A percentile compares a stretch with the other conserved stretches of the same genome.
Evolutionary conservation across 2,329 filamentous ascomycete genomes (phyloP).

Genomic region (Fusarium virguliforme): DNA sequence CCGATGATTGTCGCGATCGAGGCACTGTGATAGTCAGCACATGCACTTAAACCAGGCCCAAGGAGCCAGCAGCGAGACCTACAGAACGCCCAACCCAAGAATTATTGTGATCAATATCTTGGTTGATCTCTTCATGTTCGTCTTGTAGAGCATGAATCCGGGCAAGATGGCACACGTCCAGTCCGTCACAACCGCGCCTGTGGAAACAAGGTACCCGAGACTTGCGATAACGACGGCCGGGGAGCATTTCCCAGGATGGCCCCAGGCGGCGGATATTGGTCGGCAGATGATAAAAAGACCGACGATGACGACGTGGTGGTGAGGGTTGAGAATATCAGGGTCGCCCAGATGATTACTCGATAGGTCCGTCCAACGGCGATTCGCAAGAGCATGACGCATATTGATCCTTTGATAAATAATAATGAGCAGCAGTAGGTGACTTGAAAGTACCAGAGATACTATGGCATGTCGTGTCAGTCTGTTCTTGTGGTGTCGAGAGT

Average conservation of each 20-base stretch:
- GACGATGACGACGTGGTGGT: conserved; percentile 19
- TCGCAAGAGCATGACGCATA: conserved; percentile 26
- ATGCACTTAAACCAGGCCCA: rapidly evolving
- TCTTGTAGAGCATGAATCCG: conserved; percentile 4
- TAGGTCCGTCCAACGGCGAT: conserved; percentile 18
- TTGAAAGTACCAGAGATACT: conserved; percentile 23
- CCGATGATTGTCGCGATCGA: conserved; percentile 36
- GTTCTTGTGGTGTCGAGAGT: neutral
- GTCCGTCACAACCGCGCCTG: neutral
- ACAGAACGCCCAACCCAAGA: neutral
- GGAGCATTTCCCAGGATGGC: neutral
- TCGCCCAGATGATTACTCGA: conserved; percentile 16
- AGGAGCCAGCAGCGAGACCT: neutral
- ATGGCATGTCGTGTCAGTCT: neutral
- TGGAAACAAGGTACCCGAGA: conserved; percentile 1
- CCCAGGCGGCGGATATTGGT: conserved; percentile 22
- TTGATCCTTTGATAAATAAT: conserved; percentile 21
- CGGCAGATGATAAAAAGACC: conserved; percentile 20
- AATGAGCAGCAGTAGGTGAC: conserved; percentile 22
- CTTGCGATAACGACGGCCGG: conserved; percentile 1
- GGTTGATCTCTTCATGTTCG: conserved; percentile 6
- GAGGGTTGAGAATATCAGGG: conserved; percentile 14
- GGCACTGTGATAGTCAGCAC: conserved; percentile 21
- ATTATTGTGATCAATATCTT: neutral
- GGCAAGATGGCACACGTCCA: conserved; percentile 3